Conservation (phyloP, 257 asterid species). For the Buddleja alternifolia region DNA sequence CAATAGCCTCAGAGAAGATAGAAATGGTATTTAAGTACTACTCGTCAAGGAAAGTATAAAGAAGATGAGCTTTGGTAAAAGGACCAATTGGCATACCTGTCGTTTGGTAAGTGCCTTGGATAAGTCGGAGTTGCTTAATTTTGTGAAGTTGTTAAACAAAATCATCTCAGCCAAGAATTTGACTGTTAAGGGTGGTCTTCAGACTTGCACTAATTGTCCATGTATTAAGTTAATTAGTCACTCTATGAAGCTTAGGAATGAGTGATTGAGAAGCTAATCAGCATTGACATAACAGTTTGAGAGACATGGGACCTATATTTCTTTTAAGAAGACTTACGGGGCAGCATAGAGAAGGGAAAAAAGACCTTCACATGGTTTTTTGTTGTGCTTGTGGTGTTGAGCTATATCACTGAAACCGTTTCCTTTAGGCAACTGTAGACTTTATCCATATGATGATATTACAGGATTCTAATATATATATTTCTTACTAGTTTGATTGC, state of each 20-base stretch:
- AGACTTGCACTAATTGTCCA: neutral
- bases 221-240: constrained; percentile 2
- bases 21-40: neutral
- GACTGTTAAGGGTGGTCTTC: neutral
- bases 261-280: constrained; percentile 2
- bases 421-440: too few relatives aligned
- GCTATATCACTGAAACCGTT: neutral
- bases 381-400: neutral
- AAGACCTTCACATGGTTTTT: neutral
- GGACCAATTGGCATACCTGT: neutral
- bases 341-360: neutral
- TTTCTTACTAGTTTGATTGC: neutral
- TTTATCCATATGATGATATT: neutral
- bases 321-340: neutral
- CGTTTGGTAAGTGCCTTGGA: neutral
- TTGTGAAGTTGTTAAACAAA: neutral
- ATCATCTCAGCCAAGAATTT: constrained; percentile 4
- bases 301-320: neutral
- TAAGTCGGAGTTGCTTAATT: neutral
- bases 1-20: neutral
- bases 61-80: constrained; percentile 6
- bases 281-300: neutral
- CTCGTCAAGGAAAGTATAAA: neutral
- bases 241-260: neutral
- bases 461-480: neutral